Percentiles rank a stretch among this genome's conserved stretches.
Evolutionary conservation across 1,284 basidiomycete species (phyloP).

Genomic region (Tetrapyrgos nigripes): DNA sequence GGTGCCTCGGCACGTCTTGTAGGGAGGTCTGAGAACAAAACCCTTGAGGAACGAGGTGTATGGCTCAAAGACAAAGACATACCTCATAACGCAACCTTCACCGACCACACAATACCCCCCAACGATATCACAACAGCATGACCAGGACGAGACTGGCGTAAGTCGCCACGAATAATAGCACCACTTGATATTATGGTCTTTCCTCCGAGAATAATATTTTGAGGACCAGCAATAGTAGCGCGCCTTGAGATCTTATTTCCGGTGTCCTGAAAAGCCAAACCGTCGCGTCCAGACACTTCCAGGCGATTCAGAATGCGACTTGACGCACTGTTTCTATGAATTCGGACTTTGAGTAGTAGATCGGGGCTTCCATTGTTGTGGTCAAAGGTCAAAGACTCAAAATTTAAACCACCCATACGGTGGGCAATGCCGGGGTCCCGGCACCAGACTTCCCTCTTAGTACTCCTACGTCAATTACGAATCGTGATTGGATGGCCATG

Average conservation of each 20-base stretch:
- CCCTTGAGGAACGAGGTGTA: neutral
- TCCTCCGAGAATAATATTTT: conserved; percentile 96
- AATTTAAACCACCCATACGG: too few species aligned
- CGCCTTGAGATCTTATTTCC: conserved; percentile 94
- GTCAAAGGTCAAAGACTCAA: neutral
- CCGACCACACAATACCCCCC: conserved; percentile 93
- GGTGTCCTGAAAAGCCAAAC: conserved; percentile 59
- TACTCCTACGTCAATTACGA: too few species aligned
- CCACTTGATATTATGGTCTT: conserved; percentile 95
- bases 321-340: conserved; percentile 79
- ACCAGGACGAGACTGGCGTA: conserved; percentile 83
- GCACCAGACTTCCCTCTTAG: too few species aligned
- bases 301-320: conserved; percentile 2
- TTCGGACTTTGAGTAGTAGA: conserved; percentile 78
- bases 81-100: conserved; percentile 91
- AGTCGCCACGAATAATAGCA: conserved; percentile 89
- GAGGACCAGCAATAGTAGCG: conserved; percentile 92
- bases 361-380: conserved; percentile 63
- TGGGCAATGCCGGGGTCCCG: too few species aligned
- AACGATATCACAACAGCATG: conserved; percentile 93
- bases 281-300: conserved; percentile 36
- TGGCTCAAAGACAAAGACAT: conserved; percentile 7
- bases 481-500: too few species aligned
- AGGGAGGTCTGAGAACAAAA: conserved; percentile 67
- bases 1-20: conserved; percentile 88